Evolutionary conservation across 768 basidiomycete species (phyloP).

Genomic region (Dendrothele bispora): DNA sequence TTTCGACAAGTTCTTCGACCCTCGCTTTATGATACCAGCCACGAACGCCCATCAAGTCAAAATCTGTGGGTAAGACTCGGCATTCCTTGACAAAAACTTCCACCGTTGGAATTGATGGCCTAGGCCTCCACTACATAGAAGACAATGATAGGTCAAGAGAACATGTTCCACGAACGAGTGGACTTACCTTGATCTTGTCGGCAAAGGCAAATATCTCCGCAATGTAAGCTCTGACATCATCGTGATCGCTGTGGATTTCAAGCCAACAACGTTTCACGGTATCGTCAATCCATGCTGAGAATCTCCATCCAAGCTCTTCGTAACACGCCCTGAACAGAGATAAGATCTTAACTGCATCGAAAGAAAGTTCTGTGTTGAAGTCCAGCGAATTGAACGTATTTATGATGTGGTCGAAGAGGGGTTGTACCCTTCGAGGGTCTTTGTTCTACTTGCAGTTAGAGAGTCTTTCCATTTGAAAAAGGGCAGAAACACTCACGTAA

Average conservation of each 20-base stretch:
- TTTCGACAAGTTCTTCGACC: conserved; percentile 58
- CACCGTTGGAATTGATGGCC: conserved; percentile 57
- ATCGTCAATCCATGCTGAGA: conserved; percentile 73
- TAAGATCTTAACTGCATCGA: conserved; percentile 72
- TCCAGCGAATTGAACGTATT: conserved; percentile 65
- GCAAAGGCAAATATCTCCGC: conserved; percentile 73
- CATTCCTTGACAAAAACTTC: conserved; percentile 72
- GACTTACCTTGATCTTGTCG: conserved; percentile 65
- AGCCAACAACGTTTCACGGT: conserved; percentile 68
- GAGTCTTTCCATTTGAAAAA: too few species aligned
- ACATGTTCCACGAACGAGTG: neutral
- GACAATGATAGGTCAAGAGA: conserved; percentile 6
- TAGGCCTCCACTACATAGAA: conserved; percentile 56
- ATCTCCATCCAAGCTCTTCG: conserved; percentile 78
- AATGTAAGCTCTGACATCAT: conserved; percentile 71
- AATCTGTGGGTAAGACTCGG: conserved; percentile 48
- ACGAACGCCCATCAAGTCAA: conserved; percentile 77
- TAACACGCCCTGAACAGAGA: conserved; percentile 71
- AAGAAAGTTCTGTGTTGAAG: conserved; percentile 80
- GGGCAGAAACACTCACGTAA: too few species aligned
- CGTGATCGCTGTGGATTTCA: conserved; percentile 74
- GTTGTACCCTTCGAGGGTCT: conserved; percentile 83
- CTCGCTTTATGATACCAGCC: conserved; percentile 60
- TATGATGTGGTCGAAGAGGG: conserved; percentile 73
- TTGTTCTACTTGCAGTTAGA: too few species aligned